phyloP scores from a whole-genome alignment of 2,329 filamentous ascomycete species.

The Sordariomycetes sp. region DNA sequence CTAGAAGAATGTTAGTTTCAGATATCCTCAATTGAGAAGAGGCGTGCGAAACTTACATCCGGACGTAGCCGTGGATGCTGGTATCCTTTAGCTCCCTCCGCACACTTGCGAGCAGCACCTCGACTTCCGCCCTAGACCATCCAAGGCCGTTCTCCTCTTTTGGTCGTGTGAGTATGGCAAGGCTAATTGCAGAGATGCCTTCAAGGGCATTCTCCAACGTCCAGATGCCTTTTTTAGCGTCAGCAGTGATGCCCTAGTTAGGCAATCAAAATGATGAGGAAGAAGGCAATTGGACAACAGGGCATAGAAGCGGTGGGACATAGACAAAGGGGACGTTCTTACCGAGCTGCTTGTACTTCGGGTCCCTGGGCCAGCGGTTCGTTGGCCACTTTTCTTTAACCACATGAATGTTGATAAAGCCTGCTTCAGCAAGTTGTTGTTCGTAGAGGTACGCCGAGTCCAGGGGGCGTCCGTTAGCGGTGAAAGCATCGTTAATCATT shows the following conservation, averaged over 20 bases:
- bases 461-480: conserved; percentile 14
- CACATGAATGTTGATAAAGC: conserved; percentile 37
- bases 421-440: conserved; percentile 30
- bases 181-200: conserved; percentile 15
- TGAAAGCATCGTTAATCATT: conserved; percentile 14
- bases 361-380: conserved; percentile 36
- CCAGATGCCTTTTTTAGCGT: conserved; percentile 15
- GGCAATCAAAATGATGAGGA: too few species aligned
- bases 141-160: conserved; percentile 8
- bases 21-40: too few species aligned
- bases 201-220: conserved; percentile 7
- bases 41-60: conserved; percentile 17
- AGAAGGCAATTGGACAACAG: too few species aligned
- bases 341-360: conserved; percentile 37
- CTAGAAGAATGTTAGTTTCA: too few species aligned
- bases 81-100: conserved; percentile 15
- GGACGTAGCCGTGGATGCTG: conserved; percentile 17
- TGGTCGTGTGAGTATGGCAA: conserved; percentile 18
- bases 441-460: conserved; percentile 15
- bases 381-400: conserved; percentile 33
- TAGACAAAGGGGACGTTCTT: conserved; percentile 3
- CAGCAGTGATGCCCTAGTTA: background rate
- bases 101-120: conserved; percentile 14
- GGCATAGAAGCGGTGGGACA: too few species aligned
- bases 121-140: conserved; percentile 15